These are phyloP conservation scores for Helicostylum pulchrum DNA, from an alignment of 192 early-diverging fungal genomes.

Conservation along the genomic window DNA sequence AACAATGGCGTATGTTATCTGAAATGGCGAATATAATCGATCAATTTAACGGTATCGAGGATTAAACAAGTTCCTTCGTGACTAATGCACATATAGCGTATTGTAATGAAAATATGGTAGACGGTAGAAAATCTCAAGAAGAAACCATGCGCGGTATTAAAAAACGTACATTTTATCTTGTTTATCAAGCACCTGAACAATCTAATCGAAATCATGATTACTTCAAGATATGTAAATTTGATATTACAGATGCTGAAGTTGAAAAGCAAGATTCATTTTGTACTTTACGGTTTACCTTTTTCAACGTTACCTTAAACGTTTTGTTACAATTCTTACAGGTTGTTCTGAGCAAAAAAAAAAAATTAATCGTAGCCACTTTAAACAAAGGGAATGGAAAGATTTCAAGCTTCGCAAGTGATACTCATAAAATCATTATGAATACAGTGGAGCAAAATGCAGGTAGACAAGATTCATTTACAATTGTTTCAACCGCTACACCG, in stretches of 20 bases:
- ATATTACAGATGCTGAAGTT: not conserved
- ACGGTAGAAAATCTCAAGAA: not conserved
- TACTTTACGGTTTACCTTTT: conserved; percentile 19
- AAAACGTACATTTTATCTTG: conserved; percentile 5
- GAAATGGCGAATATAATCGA: conserved; percentile 1
- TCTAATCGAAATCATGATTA: not conserved
- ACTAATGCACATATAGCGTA: conserved; percentile 1
- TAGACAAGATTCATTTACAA: conserved; percentile 10
- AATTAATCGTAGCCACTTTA: not conserved
- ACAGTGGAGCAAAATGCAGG: conserved; percentile 4
- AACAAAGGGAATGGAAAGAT: not conserved
- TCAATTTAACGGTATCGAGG: not conserved
- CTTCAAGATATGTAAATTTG: not conserved
- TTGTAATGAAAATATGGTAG: not conserved
- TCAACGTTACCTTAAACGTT: not conserved
- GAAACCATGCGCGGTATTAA: conserved; percentile 4
- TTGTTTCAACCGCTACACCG: conserved; percentile 16
- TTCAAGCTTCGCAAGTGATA: not conserved
- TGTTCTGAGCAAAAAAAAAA: conserved; percentile 12
- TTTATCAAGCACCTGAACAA: not conserved
- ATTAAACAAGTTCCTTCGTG: not conserved
- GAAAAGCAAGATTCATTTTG: conserved; percentile 12
- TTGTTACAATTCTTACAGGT: conserved; percentile 12
- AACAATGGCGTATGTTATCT: conserved; percentile 32
- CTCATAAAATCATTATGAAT: not conserved